Conservation (phyloP, 164 flowering plant species). For the Echeveria elegans region DNA sequence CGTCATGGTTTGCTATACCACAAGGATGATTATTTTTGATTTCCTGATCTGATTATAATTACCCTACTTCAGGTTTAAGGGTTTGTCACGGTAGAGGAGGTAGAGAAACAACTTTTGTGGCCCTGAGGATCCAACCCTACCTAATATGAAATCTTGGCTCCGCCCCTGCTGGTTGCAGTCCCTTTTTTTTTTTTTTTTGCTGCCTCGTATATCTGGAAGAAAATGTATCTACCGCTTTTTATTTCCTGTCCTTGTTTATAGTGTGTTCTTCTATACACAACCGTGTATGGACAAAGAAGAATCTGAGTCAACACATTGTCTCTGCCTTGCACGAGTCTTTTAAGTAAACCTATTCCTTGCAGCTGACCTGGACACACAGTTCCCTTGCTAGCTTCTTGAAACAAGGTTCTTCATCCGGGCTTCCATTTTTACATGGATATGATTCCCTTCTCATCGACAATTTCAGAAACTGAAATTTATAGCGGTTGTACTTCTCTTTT, state of each 20-base stretch:
- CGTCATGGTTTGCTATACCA: neutral
- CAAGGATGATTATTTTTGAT: neutral
- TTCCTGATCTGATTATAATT: neutral
- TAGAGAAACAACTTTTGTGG: constrained; percentile 68
- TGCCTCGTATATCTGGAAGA: neutral
- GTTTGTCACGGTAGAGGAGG: constrained; percentile 80
- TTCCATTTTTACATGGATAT: neutral
- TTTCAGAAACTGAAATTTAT: neutral
- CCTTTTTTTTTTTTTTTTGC: neutral
- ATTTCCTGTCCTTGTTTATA: constrained; percentile 16
- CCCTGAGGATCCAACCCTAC: too few relatives aligned
- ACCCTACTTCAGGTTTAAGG: constrained; percentile 57
- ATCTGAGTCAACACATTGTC: constrained; percentile 87
- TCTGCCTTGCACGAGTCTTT: constrained; percentile 71
- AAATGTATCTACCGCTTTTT: neutral
- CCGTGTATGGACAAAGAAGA: constrained; percentile 93
- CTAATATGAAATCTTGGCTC: too few relatives aligned
- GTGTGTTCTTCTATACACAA: constrained; percentile 99
- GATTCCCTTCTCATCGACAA: neutral
- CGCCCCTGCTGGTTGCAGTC: too few relatives aligned
- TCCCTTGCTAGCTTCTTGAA: constrained; percentile 73
- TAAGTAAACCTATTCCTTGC: constrained; percentile 82
- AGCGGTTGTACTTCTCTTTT: constrained; percentile 5
- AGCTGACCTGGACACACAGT: constrained; percentile 95
- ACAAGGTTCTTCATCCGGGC: constrained; percentile 47